Base-by-base conservation (phyloP, 2,329 filamentous ascomycete genomes). In the Phialocephala subalpina region DNA sequence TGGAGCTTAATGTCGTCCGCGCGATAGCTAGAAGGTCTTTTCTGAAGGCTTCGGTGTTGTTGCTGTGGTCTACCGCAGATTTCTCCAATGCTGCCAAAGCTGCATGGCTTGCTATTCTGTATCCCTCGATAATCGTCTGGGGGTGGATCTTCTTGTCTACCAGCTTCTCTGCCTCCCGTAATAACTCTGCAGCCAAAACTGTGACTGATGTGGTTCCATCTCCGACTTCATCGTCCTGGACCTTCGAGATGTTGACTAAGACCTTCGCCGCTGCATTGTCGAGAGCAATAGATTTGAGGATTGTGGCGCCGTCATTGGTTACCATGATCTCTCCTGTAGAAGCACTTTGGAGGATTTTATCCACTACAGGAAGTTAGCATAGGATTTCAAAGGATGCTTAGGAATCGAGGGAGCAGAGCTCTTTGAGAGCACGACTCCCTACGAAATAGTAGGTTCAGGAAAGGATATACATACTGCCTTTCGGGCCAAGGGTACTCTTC, bases 251-350 rank as follows among this genome's bases (percentile, higher is more conserved):
- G 80, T 99, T 99, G 78, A 99, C 96, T 52, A 99, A 86, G 5
- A 99, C 96, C 83, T 99, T 99, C 62, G 96, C 96, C 25, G 96
- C 96, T 52, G 96, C 96, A 79, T 99, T 99, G 81, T 99, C 96
- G 77, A 99, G 91, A 52, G 96, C 96, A 80, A 99, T 99, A 62
- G 95, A 93, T 82, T 99, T 99, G 71, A 99, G 88, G 73, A 99
- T 99, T 27, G 96, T 99, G 70, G 96, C 96, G 78, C 96, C 96
- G 82, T 99, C 96, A 81, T 99, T 99, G 66, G 96, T 99, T 69
- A 99, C 96, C 88, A 98, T 92, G 76, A 98, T 97, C 76, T 98
- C 93, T 75, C 93, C 93, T 47, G 96, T 98, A 58, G 95, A 98
- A 92, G 93, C 94, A 79, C 94, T 97, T 60, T 77, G 75, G 29